Evolutionary conservation across 2,329 filamentous ascomycete genomes (phyloP).

Genomic region (Talaromyces pinophilus): DNA sequence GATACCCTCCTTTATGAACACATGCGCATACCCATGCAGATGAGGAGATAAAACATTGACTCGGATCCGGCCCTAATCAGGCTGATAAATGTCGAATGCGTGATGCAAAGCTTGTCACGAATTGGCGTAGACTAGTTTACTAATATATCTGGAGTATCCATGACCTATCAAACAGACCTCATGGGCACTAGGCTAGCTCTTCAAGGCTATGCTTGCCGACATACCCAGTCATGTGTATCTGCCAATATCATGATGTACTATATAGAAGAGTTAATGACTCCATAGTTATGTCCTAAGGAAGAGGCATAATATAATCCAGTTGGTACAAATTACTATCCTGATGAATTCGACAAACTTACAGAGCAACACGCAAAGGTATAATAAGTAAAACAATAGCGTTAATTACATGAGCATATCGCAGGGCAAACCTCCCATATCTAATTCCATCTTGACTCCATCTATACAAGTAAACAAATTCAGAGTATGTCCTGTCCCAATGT

Average conservation of each 20-base stretch:
- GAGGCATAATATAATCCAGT: neutral
- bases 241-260: neutral
- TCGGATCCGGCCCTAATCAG: neutral
- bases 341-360: neutral
- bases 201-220: conserved; percentile 1
- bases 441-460: conserved; percentile 7
- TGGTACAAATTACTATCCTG: neutral
- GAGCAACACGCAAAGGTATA: neutral
- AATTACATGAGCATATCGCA: neutral
- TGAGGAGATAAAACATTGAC: neutral
- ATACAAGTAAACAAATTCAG: neutral
- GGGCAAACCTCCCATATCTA: neutral
- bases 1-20: neutral
- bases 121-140: neutral
- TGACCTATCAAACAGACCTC: neutral
- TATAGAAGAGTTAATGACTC: neutral
- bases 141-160: neutral
- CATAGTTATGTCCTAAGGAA: neutral
- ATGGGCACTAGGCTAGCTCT: neutral
- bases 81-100: neutral
- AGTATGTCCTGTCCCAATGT: neutral
- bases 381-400: neutral
- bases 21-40: neutral
- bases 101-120: neutral
- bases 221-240: neutral